Evolutionary conservation across 1,284 basidiomycete species (phyloP).

Genomic region (Puccinia sorghi): DNA sequence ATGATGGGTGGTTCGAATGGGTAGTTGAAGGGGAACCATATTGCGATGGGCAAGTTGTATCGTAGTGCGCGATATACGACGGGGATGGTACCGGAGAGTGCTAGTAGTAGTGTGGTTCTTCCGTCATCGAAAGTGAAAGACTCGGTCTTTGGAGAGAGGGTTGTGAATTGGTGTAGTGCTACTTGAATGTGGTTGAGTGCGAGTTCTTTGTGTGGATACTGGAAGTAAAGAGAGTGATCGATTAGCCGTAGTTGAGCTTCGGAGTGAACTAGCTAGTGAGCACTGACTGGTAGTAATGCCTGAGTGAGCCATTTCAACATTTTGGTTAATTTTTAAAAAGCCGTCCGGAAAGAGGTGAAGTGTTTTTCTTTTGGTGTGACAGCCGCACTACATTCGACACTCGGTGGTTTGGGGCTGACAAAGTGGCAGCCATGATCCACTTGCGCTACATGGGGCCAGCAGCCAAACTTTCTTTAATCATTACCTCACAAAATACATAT

Average conservation of each 20-base stretch:
- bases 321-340: too few species aligned
- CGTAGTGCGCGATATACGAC: slow-evolving; percentile 73
- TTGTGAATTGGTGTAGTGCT: slow-evolving; percentile 65
- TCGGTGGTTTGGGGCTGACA: too few species aligned
- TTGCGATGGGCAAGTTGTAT: slow-evolving; percentile 90
- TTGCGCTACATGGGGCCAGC: too few species aligned
- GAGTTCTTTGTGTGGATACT: slow-evolving; percentile 59
- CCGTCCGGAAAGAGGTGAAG: too few species aligned
- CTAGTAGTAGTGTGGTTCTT: slow-evolving; percentile 83
- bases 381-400: too few species aligned
- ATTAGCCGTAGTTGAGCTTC: not conserved
- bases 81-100: slow-evolving; percentile 84
- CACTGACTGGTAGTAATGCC: not conserved
- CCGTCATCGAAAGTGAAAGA: slow-evolving; percentile 96
- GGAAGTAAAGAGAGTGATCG: not conserved
- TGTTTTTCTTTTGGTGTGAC: too few species aligned
- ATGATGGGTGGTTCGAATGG: slow-evolving; percentile 77
- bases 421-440: too few species aligned
- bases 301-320: not conserved
- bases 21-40: slow-evolving; percentile 84
- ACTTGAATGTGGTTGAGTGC: slow-evolving; percentile 69
- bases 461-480: too few species aligned
- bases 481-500: too few species aligned
- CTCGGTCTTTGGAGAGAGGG: slow-evolving; percentile 83
- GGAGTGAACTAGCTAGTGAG: too few species aligned